Evolutionary conservation across 1,284 basidiomycete species (phyloP).

Genomic region (Fomitiporia mediterranea): DNA sequence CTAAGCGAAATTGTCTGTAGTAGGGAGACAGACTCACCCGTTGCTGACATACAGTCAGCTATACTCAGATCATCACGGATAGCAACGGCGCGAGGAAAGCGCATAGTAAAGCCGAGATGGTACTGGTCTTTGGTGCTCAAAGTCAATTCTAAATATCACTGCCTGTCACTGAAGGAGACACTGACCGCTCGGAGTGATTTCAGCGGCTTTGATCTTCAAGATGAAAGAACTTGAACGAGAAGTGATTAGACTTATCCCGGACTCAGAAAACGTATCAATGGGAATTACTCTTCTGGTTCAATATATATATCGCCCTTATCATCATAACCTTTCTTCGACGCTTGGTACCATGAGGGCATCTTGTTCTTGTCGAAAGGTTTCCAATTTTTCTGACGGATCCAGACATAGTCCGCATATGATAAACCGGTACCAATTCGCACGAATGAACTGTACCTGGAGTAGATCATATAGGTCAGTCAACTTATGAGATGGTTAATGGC

Average conservation of each 20-base stretch:
- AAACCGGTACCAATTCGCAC: constrained; percentile 85
- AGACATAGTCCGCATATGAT: constrained; percentile 78
- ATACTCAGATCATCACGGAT: constrained; percentile 72
- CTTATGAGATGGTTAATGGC: constrained; percentile 2
- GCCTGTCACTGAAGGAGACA: not conserved
- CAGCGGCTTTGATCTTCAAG: constrained; percentile 85
- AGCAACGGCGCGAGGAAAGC: constrained; percentile 79
- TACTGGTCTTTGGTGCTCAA: constrained; percentile 52
- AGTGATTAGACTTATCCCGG: too few species aligned
- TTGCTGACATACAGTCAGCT: constrained; percentile 64
- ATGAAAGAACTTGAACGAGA: constrained; percentile 67
- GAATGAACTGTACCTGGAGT: constrained; percentile 67
- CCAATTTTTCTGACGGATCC: constrained; percentile 74
- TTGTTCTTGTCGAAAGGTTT: constrained; percentile 63
- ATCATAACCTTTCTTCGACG: constrained; percentile 53
- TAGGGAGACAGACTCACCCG: constrained; percentile 38
- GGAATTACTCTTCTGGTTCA: constrained; percentile 68
- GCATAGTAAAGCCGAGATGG: constrained; percentile 72
- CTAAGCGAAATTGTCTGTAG: not conserved
- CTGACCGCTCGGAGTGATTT: constrained; percentile 71
- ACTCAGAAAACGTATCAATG: too few species aligned
- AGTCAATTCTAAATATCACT: not conserved
- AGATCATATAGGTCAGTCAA: constrained; percentile 10
- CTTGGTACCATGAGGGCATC: constrained; percentile 53
- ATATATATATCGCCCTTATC: constrained; percentile 81